Evolutionary conservation across 768 basidiomycete genomes (phyloP), one percentile per base, ranked within the genome.

Genomic region (Mycena kentingensis): DNA sequence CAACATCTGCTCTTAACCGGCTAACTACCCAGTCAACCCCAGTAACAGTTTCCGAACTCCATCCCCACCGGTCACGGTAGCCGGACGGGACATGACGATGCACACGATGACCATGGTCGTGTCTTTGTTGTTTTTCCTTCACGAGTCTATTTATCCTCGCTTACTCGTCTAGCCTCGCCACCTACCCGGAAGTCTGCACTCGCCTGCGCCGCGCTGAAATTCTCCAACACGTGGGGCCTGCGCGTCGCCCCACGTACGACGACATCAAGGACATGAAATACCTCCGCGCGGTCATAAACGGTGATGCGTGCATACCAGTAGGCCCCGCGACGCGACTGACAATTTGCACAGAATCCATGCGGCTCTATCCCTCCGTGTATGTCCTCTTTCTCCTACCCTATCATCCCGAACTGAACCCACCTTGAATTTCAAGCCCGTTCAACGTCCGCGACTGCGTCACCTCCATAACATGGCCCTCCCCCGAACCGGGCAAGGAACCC

Each of bases 201-300:
- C 55, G 58, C 1, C 65, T 72, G 10, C n/a, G n/a, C n/a, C 62
- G 64, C 13, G 55, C 59, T 24, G 70, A 72, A 51, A 57, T 72
- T 13, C 28, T 67, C 2, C 35, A 35, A 12, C 36, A 52, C 10
- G 54, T 72, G 1, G 69, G 70, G 3, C 35, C 52, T 7, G 39
- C 43, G 5, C 44, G 39, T 1, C 46, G 49, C 2, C 70, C 70
- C 1, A 56, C 60, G 0, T 65, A 63, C 38, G 66, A 64, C 5
- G 57, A 65, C 37, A 59, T 72, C 41, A 59, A 64, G 36, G 48
- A 60, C 10, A 66, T 71, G 65, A 67, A 67, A 32, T 70, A n/a
- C n/a, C n/a, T n/a, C n/a, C n/a, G n/a, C n/a, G n/a, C n/a, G n/a
- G n/a, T n/a, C n/a, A n/a, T n/a, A n/a, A n/a, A n/a, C n/a, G n/a